phyloP scores from a whole-genome alignment of 2,329 filamentous ascomycete genomes.

The Lasiodiplodia sp. region DNA sequence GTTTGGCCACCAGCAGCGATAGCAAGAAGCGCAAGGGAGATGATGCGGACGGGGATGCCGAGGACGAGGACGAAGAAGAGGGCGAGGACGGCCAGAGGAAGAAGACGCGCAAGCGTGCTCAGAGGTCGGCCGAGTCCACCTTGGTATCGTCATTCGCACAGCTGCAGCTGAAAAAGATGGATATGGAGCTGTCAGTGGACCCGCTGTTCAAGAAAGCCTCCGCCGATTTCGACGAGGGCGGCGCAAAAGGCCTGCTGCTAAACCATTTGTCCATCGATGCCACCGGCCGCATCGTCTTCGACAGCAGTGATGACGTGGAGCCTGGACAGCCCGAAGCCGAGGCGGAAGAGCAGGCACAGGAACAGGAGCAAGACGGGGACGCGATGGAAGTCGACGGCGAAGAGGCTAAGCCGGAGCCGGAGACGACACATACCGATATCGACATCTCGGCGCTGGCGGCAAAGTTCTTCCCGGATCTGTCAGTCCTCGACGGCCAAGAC shows the following conservation, averaged over 20 bases:
- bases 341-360: conserved; percentile 41
- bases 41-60: conserved; percentile 43
- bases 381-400: conserved; percentile 36
- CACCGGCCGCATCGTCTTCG: conserved; percentile 93
- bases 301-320: conserved; percentile 88
- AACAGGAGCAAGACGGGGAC: conserved; percentile 56
- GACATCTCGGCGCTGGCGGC: conserved; percentile 77
- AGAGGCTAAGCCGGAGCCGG: conserved; percentile 43
- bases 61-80: conserved; percentile 69
- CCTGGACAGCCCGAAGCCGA: conserved; percentile 50
- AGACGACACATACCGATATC: conserved; percentile 58
- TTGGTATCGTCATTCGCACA: conserved; percentile 87
- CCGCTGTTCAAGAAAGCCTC: conserved; percentile 99
- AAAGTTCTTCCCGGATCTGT: conserved; percentile 86
- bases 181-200: conserved; percentile 94
- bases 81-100: conserved; percentile 61
- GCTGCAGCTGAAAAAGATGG: conserved; percentile 94
- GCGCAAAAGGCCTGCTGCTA: conserved; percentile 90
- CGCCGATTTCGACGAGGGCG: conserved; percentile 97
- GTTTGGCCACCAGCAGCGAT: conserved; percentile 82
- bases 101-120: conserved; percentile 78
- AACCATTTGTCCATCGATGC: conserved; percentile 97
- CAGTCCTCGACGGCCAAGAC: conserved; percentile 80
- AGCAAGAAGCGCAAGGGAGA: conserved; percentile 57
- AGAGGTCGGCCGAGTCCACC: conserved; percentile 90